These are phyloP conservation scores for Colletotrichum camelliae DNA, from an alignment of 2,329 filamentous ascomycete genomes.

Conservation along the genomic window DNA sequence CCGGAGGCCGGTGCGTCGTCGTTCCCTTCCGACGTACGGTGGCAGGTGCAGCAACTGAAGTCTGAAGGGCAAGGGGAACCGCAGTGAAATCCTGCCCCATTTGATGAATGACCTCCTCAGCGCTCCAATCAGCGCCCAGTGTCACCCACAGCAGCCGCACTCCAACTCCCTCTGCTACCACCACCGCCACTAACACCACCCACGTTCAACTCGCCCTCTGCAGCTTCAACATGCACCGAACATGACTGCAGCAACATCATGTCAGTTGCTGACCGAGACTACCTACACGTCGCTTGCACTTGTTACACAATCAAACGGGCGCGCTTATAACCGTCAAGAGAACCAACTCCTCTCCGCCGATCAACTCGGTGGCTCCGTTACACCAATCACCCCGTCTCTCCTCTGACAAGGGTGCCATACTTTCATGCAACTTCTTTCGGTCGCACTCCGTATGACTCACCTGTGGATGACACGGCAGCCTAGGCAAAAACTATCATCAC, in stretches of 20 bases:
- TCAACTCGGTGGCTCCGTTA: not conserved
- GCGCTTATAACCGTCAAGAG: not conserved
- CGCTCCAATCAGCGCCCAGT: not conserved
- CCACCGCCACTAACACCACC: not conserved
- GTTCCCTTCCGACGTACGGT: not conserved
- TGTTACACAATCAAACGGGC: not conserved
- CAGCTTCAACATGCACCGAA: not conserved
- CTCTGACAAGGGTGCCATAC: not conserved
- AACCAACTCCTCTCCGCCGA: not conserved
- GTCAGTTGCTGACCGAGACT: not conserved
- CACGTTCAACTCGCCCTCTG: not conserved
- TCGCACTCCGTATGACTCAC: conserved; percentile 12
- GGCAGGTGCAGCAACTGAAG: not conserved
- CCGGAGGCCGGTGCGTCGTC: not conserved
- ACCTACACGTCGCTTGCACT: not conserved
- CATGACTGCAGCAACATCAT: not conserved
- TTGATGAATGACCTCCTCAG: not conserved
- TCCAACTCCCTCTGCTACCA: not conserved
- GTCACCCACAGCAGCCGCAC: not conserved
- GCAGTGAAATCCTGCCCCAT: not conserved
- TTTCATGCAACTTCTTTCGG: not conserved
- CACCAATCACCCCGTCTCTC: not conserved
- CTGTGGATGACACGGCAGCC: not conserved
- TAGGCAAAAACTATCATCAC: not conserved
- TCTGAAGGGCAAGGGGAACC: not conserved